phyloP scores from a whole-genome alignment of 2,329 filamentous ascomycete species.

The Paraconiothyrium brasiliense region DNA sequence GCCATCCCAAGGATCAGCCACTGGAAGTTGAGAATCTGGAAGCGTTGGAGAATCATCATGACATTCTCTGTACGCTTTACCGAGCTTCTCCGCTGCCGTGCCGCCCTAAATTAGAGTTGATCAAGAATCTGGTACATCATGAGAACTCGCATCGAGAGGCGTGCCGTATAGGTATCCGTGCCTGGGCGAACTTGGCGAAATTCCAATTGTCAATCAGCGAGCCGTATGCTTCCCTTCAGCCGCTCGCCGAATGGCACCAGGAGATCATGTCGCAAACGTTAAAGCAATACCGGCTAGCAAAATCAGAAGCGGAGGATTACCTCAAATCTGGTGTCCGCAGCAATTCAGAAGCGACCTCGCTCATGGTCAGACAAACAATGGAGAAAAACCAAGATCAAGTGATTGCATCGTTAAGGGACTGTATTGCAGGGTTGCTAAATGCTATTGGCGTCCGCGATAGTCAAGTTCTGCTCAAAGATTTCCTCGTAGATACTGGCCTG shows the following conservation, averaged over 20 bases:
- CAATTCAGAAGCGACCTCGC: conserved; percentile 53
- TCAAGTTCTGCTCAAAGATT: conserved; percentile 51
- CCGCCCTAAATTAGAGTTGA: conserved; percentile 62
- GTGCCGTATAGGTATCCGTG: conserved; percentile 65
- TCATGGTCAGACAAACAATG: conserved; percentile 62
- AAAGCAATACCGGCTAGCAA: conserved; percentile 64
- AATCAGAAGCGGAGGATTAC: conserved; percentile 67
- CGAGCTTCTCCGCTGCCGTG: conserved; percentile 63
- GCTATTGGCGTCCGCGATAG: conserved; percentile 56
- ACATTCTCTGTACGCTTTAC: conserved; percentile 68
- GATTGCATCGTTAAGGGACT: conserved; percentile 63
- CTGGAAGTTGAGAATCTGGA: conserved; percentile 64
- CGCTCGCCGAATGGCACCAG: conserved; percentile 64
- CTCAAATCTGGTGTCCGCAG: conserved; percentile 49
- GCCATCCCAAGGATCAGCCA: conserved; percentile 66
- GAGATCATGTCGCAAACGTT: conserved; percentile 63
- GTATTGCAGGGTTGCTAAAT: conserved; percentile 60
- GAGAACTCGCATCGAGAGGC: conserved; percentile 66
- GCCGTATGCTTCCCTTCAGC: conserved; percentile 53
- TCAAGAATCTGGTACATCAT: conserved; percentile 66
- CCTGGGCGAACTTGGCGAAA: conserved; percentile 66
- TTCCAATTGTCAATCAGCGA: conserved; percentile 66
- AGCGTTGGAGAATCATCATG: conserved; percentile 69
- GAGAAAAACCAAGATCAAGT: conserved; percentile 66
- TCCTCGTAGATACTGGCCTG: conserved; percentile 57